Evolutionary conservation across 257 asterid genomes (phyloP).

Genomic region (Solanum rostratum): DNA sequence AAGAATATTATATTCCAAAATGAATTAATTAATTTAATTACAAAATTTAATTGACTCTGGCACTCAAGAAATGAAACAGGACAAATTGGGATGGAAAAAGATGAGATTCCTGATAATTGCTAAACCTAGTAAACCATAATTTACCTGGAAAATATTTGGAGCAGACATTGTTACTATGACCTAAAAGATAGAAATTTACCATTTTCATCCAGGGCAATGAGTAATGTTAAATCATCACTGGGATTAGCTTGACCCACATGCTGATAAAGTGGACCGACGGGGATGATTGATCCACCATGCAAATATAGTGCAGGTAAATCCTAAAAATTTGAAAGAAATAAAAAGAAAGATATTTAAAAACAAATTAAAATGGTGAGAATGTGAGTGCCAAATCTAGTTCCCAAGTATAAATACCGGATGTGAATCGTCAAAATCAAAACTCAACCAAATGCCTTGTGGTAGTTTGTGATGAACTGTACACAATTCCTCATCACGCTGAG

Average conservation of each 20-base stretch:
- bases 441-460: conserved; percentile 77
- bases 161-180: not conserved
- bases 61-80: not conserved
- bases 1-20: not conserved
- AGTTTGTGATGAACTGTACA: conserved; percentile 46
- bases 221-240: conserved; percentile 56
- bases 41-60: not conserved
- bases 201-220: conserved; percentile 69
- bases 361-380: not conserved
- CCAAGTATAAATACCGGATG: conserved; percentile 53
- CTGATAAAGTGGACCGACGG: conserved; percentile 50
- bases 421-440: conserved; percentile 85
- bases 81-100: not conserved
- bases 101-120: not conserved
- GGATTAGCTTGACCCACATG: conserved; percentile 69
- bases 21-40: not conserved
- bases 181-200: conserved; percentile 34
- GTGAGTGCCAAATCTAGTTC: not conserved
- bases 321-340: conserved; percentile 21
- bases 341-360: not conserved
- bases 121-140: not conserved
- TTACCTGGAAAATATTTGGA: not conserved
- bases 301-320: conserved; percentile 85
- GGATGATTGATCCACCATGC: conserved; percentile 86
- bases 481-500: conserved; percentile 37